Percentiles rank a stretch among this genome's conserved stretches.
These are phyloP conservation scores for Chrysosphaeria jannelii DNA, from an alignment of 2,329 filamentous ascomycete species.

Conservation along the genomic window DNA sequence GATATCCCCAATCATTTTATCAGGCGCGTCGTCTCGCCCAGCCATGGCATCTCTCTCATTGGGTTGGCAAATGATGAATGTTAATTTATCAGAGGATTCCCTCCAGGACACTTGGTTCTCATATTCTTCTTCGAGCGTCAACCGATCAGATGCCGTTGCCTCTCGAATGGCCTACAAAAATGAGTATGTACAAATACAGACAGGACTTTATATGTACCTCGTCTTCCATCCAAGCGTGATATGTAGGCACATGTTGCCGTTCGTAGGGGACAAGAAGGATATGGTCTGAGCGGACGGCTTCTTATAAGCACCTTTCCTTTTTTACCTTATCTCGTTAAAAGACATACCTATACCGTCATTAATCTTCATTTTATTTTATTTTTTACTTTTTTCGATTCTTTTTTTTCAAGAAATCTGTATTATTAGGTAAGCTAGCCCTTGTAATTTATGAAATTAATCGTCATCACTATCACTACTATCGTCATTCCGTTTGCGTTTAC, in stretches of 20 bases:
- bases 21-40: constrained; percentile 20
- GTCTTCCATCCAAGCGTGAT: constrained; percentile 83
- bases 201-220: constrained; percentile 14
- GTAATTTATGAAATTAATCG: neutral
- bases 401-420: neutral
- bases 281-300: too few species aligned
- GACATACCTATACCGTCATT: neutral
- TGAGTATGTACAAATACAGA: neutral
- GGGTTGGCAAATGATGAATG: constrained; percentile 54
- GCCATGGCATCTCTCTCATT: constrained; percentile 1
- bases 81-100: constrained; percentile 55
- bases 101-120: constrained; percentile 79
- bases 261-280: constrained; percentile 76
- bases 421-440: constrained; percentile 3
- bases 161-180: constrained; percentile 29
- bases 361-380: constrained; percentile 1
- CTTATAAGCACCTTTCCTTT: too few species aligned
- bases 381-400: constrained; percentile 2
- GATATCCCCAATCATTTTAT: constrained; percentile 39
- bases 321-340: too few species aligned
- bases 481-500: constrained; percentile 1
- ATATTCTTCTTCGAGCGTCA: constrained; percentile 58
- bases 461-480: constrained; percentile 2
- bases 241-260: constrained; percentile 47
- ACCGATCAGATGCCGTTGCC: constrained; percentile 64